These are phyloP conservation scores for Penicillium sp. DNA, from an alignment of 2,329 filamentous ascomycete species.

Conservation along the genomic window DNA sequence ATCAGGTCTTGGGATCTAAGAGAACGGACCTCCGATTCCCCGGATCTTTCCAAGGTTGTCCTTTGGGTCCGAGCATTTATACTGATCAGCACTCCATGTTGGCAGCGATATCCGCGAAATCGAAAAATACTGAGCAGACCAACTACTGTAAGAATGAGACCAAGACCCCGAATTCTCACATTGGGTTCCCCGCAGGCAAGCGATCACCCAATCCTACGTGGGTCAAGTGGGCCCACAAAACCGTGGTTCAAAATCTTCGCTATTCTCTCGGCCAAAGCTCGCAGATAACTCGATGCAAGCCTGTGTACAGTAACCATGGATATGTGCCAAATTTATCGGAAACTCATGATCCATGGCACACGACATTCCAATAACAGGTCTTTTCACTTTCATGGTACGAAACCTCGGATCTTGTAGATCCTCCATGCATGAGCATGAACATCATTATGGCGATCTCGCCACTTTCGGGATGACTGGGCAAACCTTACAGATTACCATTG, in stretches of 20 bases:
- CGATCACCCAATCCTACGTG: background rate
- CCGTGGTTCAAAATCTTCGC: conserved; percentile 13
- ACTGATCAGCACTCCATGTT: background rate
- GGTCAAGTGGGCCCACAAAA: conserved; percentile 2
- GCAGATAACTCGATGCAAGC: background rate
- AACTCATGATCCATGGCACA: too few species aligned
- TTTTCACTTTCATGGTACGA: background rate
- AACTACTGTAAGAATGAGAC: background rate
- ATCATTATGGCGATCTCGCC: background rate
- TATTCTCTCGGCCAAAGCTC: conserved; percentile 27
- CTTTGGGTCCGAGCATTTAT: background rate
- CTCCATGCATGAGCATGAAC: background rate
- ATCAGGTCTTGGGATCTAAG: background rate
- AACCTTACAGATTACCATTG: background rate
- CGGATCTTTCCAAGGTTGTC: background rate
- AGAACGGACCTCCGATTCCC: background rate
- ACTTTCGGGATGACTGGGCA: background rate
- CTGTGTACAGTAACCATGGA: background rate
- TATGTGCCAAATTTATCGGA: too few species aligned
- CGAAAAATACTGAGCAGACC: background rate
- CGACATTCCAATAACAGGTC: background rate
- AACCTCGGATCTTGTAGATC: background rate
- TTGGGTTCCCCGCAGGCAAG: background rate
- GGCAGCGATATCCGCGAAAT: background rate
- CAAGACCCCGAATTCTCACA: background rate